phyloP scores from a whole-genome alignment of 108 stramenopile genomes.

The Cyclostephanos invisitatus region DNA sequence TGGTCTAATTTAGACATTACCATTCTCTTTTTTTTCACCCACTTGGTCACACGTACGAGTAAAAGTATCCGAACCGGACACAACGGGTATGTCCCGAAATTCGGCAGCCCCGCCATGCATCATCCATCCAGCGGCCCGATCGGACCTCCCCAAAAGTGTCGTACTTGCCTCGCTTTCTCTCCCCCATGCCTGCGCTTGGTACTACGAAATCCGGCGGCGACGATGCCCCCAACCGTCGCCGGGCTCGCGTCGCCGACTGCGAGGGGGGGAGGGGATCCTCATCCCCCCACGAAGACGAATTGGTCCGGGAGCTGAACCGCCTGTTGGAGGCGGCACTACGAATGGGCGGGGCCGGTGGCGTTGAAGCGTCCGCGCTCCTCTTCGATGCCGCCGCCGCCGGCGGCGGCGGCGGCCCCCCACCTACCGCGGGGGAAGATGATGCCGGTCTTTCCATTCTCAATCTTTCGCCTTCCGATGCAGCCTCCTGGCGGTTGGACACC shows the following conservation, averaged over 20 bases:
- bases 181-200: not conserved
- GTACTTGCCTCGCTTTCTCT: too few relatives aligned
- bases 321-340: conserved; percentile 41
- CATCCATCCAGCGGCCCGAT: too few relatives aligned
- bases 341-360: conserved; percentile 26
- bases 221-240: not conserved
- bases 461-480: not conserved
- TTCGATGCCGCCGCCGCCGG: not conserved
- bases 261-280: not conserved
- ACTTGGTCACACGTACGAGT: too few relatives aligned
- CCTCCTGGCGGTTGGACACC: conserved; percentile 40
- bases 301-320: conserved; percentile 36
- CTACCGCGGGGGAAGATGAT: not conserved
- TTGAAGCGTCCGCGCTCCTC: not conserved
- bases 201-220: not conserved
- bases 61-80: conserved; percentile 1
- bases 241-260: not conserved
- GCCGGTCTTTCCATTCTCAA: conserved; percentile 1
- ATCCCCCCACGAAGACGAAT: conserved; percentile 11
- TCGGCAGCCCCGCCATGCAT: too few relatives aligned
- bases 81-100: too few relatives aligned
- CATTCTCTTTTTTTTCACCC: too few relatives aligned
- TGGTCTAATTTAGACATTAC: not conserved
- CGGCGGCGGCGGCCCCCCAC: not conserved
- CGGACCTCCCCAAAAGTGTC: too few relatives aligned